Base-by-base conservation (phyloP, 192 early-diverging fungal species). In the Lunasporangiospora selenospora region DNA sequence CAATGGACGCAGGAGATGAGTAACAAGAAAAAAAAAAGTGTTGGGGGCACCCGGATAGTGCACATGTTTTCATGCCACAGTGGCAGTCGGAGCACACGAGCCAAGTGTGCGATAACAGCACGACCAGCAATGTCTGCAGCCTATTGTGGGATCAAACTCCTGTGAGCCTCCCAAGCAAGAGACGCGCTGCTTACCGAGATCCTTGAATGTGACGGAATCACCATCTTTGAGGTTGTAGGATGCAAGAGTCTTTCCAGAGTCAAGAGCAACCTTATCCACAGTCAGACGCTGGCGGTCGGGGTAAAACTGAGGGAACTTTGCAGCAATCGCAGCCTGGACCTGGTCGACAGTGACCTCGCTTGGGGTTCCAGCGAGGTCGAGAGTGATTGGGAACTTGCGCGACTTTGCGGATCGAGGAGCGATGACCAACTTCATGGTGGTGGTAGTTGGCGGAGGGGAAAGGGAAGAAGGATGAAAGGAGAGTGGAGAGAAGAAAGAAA, bases 221-320 rank as follows among this genome's bases (percentile, higher is more conserved):
- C 81, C 85, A 33, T 89, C 82, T n/a, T 81, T 77, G 51, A 95
- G 75, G 30, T 69, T 81, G 61, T 88, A 88, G 26, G 86, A 79
- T 27, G 84, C 65, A 42, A 98, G 69, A 30, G 81, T 80, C 39
- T 82, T 82, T 23, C 76, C 61, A 37, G 76, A 77, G 44, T 90
- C 77, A 3, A 89, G 67, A 0, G 76, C 75, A 46, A 85, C 81
- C 62, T 88, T 85, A 43, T 88, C 88, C 50, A 64, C 77, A 6
- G 80, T 81, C 73, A 98, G 70, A 34, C 95, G 87, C 75, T 98
- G 95, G 55, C 95, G 89, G 54, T 91, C 86, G 10, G 88, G 83
- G 29, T 86, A 83, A 65, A 78, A 84, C 53, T 88, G 85, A 27
- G 85, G 83, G 10, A 85, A 80, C 58, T 88, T 65, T 77, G 81